Evolutionary conservation across 179 eudicot genomes (phyloP), one percentile per base, ranked within the genome.

Genomic region (Monotropa hypopitys): DNA sequence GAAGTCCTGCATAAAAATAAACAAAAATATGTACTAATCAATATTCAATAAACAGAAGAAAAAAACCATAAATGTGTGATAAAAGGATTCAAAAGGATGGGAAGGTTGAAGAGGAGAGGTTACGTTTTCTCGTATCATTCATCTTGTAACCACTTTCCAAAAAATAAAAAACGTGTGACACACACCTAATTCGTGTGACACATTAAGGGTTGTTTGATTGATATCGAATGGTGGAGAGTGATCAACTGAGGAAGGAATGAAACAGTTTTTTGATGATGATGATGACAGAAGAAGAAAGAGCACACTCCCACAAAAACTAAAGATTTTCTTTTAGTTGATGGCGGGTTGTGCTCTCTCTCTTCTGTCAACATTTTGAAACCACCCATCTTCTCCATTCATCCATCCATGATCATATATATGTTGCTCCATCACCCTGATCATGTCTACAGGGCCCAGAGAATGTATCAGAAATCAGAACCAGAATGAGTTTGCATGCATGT

Each of bases 331-430:
- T 83, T 67, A 30, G 32, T 83, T 50, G 46, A 79, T 85, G 81
- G 73, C 66, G 82, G 85, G 77, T 81, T 85, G 84, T 83, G 84
- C 88, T 81, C 83, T 78, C 82, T 81, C 85, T 83, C 88, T 85
- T 83, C 88, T 83, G 85, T 85, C 85, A 85, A 85, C 84, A 77
- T 26, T 8, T 80, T 71, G 15, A 59, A 26, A 26, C 33, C 11
- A 12, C 16, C 11, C 32, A 7, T 3, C 20, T 9, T 8, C 3
- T 8, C 20, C 43, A 11, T 43, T 47, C 2, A 5, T 35, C 15
- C 54, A 70, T 20, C 0, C 46, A 61, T 38, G 35, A 46, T 71
- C 56, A 9, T 33, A 35, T 0, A 62, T 30, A 32, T 18, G 7
- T 21, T 1, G 7, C 28, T 56, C 32, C 63, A 18, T n/a, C 7